Evolutionary conservation across 1,139 yeast genomes (phyloP).

Genomic region (Scheffersomyces quercinus): DNA sequence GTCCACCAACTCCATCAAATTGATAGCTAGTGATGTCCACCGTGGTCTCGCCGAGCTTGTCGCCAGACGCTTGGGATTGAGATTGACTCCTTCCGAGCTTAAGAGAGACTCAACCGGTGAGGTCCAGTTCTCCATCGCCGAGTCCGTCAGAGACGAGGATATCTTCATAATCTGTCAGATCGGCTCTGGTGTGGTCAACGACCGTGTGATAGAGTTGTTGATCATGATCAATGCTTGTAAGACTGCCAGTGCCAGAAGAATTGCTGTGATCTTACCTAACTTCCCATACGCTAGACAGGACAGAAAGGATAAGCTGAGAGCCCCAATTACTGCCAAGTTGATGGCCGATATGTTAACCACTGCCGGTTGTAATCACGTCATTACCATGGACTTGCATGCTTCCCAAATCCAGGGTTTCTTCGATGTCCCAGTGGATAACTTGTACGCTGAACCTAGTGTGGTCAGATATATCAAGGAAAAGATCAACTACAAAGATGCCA

Average conservation of each 20-base stretch:
- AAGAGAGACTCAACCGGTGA: slow-evolving; percentile 67
- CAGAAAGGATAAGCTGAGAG: slow-evolving; percentile 92
- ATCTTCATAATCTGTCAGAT: slow-evolving; percentile 82
- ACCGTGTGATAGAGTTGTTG: slow-evolving; percentile 80
- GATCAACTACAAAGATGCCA: slow-evolving; percentile 60
- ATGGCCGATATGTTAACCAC: slow-evolving; percentile 95
- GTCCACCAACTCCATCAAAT: slow-evolving; percentile 70
- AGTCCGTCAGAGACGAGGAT: slow-evolving; percentile 95
- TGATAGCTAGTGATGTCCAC: slow-evolving; percentile 88
- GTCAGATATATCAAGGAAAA: slow-evolving; percentile 83
- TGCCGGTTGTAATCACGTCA: slow-evolving; percentile 96
- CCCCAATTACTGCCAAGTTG: slow-evolving; percentile 95
- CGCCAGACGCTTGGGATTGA: slow-evolving; percentile 61
- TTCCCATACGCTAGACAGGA: slow-evolving; percentile 98
- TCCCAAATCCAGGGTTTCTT: slow-evolving; percentile 97
- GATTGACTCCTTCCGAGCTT: slow-evolving; percentile 58
- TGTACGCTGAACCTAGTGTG: slow-evolving; percentile 94
- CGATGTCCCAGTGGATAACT: slow-evolving; percentile 92
- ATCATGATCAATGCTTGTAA: slow-evolving; percentile 95
- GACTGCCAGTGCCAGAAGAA: slow-evolving; percentile 91
- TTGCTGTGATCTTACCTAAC: slow-evolving; percentile 92
- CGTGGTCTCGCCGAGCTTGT: slow-evolving; percentile 82
- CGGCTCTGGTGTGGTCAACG: slow-evolving; percentile 91
- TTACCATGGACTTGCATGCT: slow-evolving; percentile 97
- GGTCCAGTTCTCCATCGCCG: slow-evolving; percentile 64